Evolutionary conservation across 2,329 filamentous ascomycete species (phyloP).

Genomic region (Colletotrichum magnum): DNA sequence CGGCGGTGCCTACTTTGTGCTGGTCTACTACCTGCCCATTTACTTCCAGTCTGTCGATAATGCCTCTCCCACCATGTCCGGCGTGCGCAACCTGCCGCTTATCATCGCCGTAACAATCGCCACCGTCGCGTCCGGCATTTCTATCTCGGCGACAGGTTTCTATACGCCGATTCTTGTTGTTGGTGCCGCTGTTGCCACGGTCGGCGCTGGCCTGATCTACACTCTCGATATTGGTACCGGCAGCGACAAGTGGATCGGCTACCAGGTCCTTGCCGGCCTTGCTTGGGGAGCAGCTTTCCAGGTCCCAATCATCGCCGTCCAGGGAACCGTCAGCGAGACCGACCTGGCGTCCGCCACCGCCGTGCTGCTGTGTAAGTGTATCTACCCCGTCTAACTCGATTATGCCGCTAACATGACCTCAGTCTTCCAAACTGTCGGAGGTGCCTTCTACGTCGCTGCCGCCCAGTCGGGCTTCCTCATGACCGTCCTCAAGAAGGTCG

Average conservation of each 20-base stretch:
- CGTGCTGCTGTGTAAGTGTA: conserved; percentile 55
- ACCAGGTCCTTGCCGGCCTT: conserved; percentile 65
- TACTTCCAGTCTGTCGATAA: conserved; percentile 61
- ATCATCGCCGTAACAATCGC: conserved; percentile 59
- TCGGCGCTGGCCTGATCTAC: conserved; percentile 60
- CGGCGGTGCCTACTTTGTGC: conserved; percentile 58
- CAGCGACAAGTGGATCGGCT: conserved; percentile 65
- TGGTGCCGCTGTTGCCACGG: conserved; percentile 58
- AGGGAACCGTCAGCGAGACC: conserved; percentile 54
- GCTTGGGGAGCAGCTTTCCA: conserved; percentile 62
- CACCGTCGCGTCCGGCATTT: conserved; percentile 55
- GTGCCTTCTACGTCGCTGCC: conserved; percentile 64
- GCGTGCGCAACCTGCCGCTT: conserved; percentile 61
- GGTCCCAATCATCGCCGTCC: conserved; percentile 65
- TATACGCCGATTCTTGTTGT: conserved; percentile 62
- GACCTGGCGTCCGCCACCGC: conserved; percentile 64
- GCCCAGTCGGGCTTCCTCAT: conserved; percentile 64
- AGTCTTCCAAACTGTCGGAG: conserved; percentile 66
- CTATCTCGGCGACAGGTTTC: conserved; percentile 56
- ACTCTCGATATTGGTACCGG: conserved; percentile 55
- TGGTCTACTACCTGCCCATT: conserved; percentile 64
- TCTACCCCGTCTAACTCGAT: conserved; percentile 3
- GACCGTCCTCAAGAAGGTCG: conserved; percentile 55
- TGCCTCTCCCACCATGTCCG: conserved; percentile 55
- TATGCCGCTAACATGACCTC: conserved; percentile 1